Conservation (phyloP, 352 stramenopile species). For the Globisporangium heterothallicum region DNA sequence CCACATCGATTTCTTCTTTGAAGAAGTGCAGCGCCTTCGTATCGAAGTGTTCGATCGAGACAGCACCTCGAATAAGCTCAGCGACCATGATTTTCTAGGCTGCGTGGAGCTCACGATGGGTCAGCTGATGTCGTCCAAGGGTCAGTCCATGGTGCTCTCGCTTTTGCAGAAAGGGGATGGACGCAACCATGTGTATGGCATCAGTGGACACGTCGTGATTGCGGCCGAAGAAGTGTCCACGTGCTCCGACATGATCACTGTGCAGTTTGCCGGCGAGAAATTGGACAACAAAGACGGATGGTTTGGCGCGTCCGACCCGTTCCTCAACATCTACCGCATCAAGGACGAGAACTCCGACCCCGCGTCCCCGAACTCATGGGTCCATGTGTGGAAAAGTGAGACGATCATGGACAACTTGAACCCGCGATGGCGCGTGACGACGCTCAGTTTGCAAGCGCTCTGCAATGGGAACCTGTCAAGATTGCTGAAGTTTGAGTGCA, state of each 20-base stretch:
- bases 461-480: conserved; percentile 62
- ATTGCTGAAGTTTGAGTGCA: conserved; percentile 63
- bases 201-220: conserved; percentile 61
- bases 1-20: conserved; percentile 73
- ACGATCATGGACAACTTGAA: conserved; percentile 68
- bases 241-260: conserved; percentile 56
- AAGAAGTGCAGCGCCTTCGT: conserved; percentile 73
- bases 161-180: conserved; percentile 42
- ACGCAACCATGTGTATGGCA: conserved; percentile 27
- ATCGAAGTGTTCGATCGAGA: conserved; percentile 82
- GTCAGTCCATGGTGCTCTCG: conserved; percentile 52
- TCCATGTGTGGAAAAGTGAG: conserved; percentile 62
- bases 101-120: conserved; percentile 77
- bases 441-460: conserved; percentile 54
- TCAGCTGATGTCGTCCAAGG: conserved; percentile 60
- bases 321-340: conserved; percentile 70
- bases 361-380: conserved; percentile 34
- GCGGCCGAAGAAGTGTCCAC: conserved; percentile 64
- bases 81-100: conserved; percentile 62
- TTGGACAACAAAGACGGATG: conserved; percentile 77
- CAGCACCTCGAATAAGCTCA: conserved; percentile 50
- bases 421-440: conserved; percentile 49
- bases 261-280: conserved; percentile 56
- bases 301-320: conserved; percentile 73
- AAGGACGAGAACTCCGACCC: conserved; percentile 38